Conservation (phyloP, 108 stramenopile genomes). For the Parietichytrium sp. region DNA sequence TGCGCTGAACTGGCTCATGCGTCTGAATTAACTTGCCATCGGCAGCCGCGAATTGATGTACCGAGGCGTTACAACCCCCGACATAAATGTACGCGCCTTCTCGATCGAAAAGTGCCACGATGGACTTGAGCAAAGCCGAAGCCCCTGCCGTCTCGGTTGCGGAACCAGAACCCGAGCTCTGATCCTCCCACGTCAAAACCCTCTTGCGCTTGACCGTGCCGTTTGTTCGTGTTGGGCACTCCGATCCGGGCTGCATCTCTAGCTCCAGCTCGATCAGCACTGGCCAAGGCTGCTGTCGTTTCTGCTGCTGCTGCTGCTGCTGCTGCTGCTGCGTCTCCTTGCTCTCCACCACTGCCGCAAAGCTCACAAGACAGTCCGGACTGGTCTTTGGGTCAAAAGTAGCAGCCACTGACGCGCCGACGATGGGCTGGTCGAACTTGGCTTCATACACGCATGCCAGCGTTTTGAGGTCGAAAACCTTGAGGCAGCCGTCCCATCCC, state of each 20-base stretch:
- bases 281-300: neutral
- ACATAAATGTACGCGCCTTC: neutral
- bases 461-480: neutral
- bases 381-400: too few relatives aligned
- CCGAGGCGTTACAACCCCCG: neutral
- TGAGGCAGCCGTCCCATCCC: neutral
- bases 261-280: neutral
- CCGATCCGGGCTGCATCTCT: too few relatives aligned
- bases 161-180: too few relatives aligned
- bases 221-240: too few relatives aligned
- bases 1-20: neutral
- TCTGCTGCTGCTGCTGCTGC: neutral
- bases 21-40: neutral
- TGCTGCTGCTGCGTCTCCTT: neutral
- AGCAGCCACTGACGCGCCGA: too few relatives aligned
- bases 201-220: too few relatives aligned
- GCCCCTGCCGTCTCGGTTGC: neutral
- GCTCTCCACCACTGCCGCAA: neutral
- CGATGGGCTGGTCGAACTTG: conserved; percentile 4
- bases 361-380: too few relatives aligned
- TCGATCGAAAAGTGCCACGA: neutral
- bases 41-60: neutral
- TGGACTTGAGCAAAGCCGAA: neutral
- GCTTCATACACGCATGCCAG: neutral
- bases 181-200: too few relatives aligned